phyloP scores from a whole-genome alignment of 2,329 filamentous ascomycete species.

The Sporothrix variecibatus region DNA sequence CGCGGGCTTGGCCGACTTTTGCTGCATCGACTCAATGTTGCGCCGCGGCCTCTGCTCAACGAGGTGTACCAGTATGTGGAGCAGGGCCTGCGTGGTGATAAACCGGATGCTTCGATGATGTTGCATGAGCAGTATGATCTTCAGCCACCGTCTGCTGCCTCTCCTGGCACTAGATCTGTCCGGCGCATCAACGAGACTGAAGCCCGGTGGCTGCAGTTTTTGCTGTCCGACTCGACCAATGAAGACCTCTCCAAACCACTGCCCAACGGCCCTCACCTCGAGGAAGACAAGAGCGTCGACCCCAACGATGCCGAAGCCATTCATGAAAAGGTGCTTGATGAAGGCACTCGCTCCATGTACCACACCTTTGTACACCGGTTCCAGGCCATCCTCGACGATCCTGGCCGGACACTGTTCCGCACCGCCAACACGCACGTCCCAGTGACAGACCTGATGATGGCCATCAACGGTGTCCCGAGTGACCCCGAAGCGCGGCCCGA shows the following conservation, averaged over 20 bases:
- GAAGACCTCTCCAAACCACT: slow-evolving; percentile 31
- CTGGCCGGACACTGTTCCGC: slow-evolving; percentile 34
- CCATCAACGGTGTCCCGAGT: slow-evolving; percentile 32
- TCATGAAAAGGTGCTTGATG: not conserved
- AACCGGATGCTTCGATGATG: slow-evolving; percentile 26
- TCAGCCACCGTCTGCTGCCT: not conserved
- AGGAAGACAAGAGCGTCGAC: slow-evolving; percentile 1
- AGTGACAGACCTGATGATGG: slow-evolving; percentile 35
- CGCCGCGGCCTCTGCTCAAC: slow-evolving; percentile 37
- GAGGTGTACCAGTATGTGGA: slow-evolving; percentile 29
- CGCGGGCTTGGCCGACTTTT: slow-evolving; percentile 34
- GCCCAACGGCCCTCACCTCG: slow-evolving; percentile 18
- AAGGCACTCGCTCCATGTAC: slow-evolving; percentile 36
- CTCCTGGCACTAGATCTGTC: not conserved
- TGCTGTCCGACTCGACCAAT: slow-evolving; percentile 37
- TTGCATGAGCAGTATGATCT: slow-evolving; percentile 27
- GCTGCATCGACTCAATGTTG: slow-evolving; percentile 30
- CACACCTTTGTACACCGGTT: slow-evolving; percentile 39
- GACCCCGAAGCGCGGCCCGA: not conserved
- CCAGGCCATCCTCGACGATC: slow-evolving; percentile 39
- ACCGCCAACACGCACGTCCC: slow-evolving; percentile 30
- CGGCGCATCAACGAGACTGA: slow-evolving; percentile 35
- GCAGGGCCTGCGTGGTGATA: slow-evolving; percentile 18
- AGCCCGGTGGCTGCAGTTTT: slow-evolving; percentile 39
- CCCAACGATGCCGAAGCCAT: not conserved